phyloP scores from a whole-genome alignment of 345 rosid genomes.

The Salix caprea region DNA sequence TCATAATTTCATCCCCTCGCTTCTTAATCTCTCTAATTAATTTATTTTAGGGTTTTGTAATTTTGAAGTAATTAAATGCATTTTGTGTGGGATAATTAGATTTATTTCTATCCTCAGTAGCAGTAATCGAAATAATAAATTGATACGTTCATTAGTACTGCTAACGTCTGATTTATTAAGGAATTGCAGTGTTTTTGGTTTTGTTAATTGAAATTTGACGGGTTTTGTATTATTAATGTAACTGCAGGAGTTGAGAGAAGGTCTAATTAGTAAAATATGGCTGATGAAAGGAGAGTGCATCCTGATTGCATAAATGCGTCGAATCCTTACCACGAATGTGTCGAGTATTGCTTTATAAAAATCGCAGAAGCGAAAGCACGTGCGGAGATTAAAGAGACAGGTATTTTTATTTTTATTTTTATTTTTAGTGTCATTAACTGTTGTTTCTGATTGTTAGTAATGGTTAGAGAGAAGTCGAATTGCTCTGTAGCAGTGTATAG shows the following conservation, averaged over 20 bases:
- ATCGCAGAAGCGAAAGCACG: constrained; percentile 61
- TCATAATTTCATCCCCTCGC: no score
- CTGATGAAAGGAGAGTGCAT: constrained; percentile 49
- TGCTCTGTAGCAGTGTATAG: no score
- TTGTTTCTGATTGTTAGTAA: not conserved
- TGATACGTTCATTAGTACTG: no score
- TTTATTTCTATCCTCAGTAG: no score
- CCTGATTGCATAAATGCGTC: constrained; percentile 65
- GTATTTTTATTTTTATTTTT: constrained; percentile 16
- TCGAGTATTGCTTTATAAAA: constrained; percentile 69
- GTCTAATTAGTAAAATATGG: not conserved
- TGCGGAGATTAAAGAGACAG: constrained; percentile 35
- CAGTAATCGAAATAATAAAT: no score
- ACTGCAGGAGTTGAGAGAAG: not conserved
- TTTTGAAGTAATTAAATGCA: no score
- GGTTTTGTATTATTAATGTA: not conserved
- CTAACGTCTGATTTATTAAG: no score
- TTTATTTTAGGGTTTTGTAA: no score
- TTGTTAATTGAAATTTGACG: not conserved
- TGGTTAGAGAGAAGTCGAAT: no score
- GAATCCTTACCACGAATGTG: constrained; percentile 74
- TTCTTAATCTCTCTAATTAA: no score
- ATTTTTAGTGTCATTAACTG: not conserved
- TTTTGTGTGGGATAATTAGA: no score
- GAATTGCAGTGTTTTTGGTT: no score